Percentiles rank a stretch among this genome's conserved stretches.
phyloP scores from a whole-genome alignment of 306 rosid species.

The Acacia confusa region DNA sequence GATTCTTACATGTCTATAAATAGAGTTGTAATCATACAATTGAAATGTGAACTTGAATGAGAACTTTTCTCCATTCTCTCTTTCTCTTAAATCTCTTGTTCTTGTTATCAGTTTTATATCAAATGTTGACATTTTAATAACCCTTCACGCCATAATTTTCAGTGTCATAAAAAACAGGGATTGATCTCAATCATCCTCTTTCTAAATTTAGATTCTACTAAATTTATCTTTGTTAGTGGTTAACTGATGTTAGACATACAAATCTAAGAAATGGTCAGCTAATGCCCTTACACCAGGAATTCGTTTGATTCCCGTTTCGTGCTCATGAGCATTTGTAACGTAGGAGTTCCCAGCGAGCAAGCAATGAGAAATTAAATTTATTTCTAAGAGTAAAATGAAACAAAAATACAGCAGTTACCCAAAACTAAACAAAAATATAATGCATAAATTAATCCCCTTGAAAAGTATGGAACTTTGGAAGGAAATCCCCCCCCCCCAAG shows the following conservation, averaged over 20 bases:
- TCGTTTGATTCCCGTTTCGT: background rate
- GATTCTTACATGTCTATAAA: too few species aligned
- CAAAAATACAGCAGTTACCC: constrained; percentile 20
- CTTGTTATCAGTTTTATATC: too few species aligned
- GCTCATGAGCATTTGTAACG: background rate
- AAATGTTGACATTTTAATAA: background rate
- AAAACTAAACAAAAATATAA: constrained; percentile 28
- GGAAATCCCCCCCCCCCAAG: constrained; percentile 15
- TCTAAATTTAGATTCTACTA: background rate
- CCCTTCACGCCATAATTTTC: background rate
- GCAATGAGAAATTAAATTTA: background rate
- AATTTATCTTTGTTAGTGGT: background rate
- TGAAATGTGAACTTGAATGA: too few species aligned
- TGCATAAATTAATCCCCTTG: constrained; percentile 11
- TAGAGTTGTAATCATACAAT: too few species aligned
- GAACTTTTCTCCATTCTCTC: too few species aligned
- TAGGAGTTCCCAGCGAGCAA: background rate
- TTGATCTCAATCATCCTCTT: background rate
- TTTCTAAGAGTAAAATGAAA: constrained; percentile 2
- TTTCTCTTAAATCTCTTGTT: too few species aligned
- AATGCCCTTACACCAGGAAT: background rate
- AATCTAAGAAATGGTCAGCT: background rate
- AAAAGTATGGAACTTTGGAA: constrained; percentile 4
- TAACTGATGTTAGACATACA: background rate
- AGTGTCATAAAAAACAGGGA: background rate